Percentiles rank a stretch among this genome's conserved stretches.
Conservation (phyloP, 2,329 filamentous ascomycete genomes). For the Fusarium compactum region DNA sequence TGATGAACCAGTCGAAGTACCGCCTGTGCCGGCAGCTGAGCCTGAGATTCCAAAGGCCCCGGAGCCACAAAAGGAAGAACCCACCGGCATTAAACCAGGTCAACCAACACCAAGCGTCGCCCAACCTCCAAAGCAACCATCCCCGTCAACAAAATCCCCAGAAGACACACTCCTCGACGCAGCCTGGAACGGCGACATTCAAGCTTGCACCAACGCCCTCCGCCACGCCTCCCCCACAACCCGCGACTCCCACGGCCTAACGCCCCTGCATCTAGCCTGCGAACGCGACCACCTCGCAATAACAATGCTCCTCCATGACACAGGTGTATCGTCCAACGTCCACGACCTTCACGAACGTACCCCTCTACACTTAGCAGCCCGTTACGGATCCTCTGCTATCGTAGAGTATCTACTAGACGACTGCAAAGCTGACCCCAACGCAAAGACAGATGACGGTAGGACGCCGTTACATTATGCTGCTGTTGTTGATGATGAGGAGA, state of each 20-base stretch:
- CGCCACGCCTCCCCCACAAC: slow-evolving; percentile 40
- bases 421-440: slow-evolving; percentile 47
- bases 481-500: slow-evolving; percentile 50
- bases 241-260: slow-evolving; percentile 49
- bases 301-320: slow-evolving; percentile 51
- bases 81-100: background rate
- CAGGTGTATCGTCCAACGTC: slow-evolving; percentile 43
- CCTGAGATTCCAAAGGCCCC: background rate
- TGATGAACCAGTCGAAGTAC: background rate
- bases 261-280: slow-evolving; percentile 49
- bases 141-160: slow-evolving; percentile 21
- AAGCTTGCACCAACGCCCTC: slow-evolving; percentile 44
- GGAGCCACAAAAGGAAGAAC: background rate
- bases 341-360: slow-evolving; percentile 50
- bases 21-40: background rate
- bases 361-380: slow-evolving; percentile 50
- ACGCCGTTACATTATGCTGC: slow-evolving; percentile 52
- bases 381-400: slow-evolving; percentile 47
- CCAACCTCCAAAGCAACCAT: background rate
- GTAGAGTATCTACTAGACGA: slow-evolving; percentile 51
- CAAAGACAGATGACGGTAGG: slow-evolving; percentile 47
- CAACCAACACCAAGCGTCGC: background rate
- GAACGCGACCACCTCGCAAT: slow-evolving; percentile 51
- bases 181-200: slow-evolving; percentile 51
- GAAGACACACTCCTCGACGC: slow-evolving; percentile 48